phyloP scores from a whole-genome alignment of 78 protist genomes.

The Monosiga brevicollis region DNA sequence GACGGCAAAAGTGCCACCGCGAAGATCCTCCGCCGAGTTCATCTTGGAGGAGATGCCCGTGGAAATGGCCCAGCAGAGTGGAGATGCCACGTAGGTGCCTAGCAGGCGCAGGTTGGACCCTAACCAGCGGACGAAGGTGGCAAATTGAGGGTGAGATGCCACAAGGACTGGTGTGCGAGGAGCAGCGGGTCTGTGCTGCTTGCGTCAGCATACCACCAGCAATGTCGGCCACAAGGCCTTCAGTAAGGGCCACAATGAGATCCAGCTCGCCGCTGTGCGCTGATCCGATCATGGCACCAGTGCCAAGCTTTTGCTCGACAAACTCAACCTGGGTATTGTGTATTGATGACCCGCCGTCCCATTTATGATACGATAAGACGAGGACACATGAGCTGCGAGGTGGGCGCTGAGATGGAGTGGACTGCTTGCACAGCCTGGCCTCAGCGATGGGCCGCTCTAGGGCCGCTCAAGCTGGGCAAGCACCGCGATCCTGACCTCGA shows the following conservation, averaged over 20 bases:
- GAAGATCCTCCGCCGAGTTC: background rate
- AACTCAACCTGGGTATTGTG: background rate
- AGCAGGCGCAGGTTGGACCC: background rate
- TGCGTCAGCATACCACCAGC: too few species aligned
- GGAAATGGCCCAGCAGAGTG: slow-evolving; percentile 11
- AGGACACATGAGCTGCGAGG: background rate
- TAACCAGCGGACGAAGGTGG: too few species aligned
- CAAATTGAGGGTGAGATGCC: too few species aligned
- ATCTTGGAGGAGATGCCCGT: background rate
- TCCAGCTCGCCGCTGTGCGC: background rate
- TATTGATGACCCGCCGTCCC: too few species aligned
- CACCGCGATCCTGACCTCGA: background rate
- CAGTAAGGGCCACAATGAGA: slow-evolving; percentile 9
- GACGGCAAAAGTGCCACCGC: background rate
- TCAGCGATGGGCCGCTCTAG: background rate
- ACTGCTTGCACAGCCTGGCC: background rate
- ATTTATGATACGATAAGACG: too few species aligned
- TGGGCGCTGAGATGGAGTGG: background rate
- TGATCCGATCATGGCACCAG: background rate
- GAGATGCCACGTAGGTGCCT: background rate
- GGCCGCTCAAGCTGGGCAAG: background rate
- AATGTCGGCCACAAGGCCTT: slow-evolving; percentile 9
- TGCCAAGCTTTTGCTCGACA: background rate
- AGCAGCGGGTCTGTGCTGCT: too few species aligned
- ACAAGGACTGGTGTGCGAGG: too few species aligned